These are phyloP conservation scores for Albizia julibrissin DNA, from an alignment of 306 rosid genomes.

Conservation along the genomic window DNA sequence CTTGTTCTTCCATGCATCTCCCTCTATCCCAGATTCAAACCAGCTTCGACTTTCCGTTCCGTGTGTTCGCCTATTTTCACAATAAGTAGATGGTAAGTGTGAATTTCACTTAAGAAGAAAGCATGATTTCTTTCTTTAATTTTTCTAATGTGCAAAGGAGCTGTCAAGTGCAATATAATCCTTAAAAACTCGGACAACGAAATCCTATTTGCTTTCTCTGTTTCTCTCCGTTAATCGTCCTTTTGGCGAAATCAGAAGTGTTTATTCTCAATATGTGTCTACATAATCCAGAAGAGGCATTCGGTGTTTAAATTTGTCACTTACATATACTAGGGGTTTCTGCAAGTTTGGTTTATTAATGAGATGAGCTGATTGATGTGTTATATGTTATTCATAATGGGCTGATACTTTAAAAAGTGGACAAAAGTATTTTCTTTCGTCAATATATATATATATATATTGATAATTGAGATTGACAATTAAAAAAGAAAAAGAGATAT, in stretches of 20 bases:
- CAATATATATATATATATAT: too few species aligned
- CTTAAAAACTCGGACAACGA: neutral
- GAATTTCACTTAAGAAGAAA: neutral
- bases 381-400: neutral
- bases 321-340: neutral
- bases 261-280: neutral
- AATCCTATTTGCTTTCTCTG: neutral
- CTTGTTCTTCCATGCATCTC: neutral
- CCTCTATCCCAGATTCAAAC: conserved; percentile 16
- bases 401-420: neutral
- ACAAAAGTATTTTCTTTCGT: neutral
- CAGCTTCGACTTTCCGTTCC: neutral
- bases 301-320: neutral
- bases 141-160: neutral
- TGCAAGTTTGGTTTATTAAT: neutral
- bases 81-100: conserved; percentile 21
- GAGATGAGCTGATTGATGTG: neutral
- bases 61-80: conserved; percentile 1
- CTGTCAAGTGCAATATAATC: neutral
- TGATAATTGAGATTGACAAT: neutral
- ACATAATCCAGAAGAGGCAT: neutral
- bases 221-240: neutral
- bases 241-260: neutral
- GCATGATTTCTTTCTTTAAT: neutral
- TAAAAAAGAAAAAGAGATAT: neutral